A percentile compares a stretch with the other conserved stretches of the same genome.
These are phyloP conservation scores for Ophiosphaerella herpotricha DNA, from an alignment of 2,329 filamentous ascomycete genomes.

Conservation along the genomic window DNA sequence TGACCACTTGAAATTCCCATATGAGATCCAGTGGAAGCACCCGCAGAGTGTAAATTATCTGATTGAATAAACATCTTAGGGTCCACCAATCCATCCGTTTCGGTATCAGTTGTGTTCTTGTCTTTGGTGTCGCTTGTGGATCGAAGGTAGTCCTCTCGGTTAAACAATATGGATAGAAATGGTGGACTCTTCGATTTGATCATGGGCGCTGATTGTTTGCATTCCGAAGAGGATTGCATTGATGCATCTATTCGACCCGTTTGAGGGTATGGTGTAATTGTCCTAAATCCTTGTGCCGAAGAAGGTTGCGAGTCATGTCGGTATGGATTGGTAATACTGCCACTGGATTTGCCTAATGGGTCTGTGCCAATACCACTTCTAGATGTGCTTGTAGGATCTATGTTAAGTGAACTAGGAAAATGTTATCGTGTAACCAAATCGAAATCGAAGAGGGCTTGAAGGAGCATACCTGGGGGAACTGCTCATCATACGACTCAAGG, in stretches of 20 bases:
- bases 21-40: constrained; percentile 8
- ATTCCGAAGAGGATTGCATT: constrained; percentile 6
- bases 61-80: constrained; percentile 14
- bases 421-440: constrained; percentile 15
- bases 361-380: constrained; percentile 19
- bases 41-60: constrained; percentile 1
- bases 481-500: constrained; percentile 7
- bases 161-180: constrained; percentile 23
- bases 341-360: constrained; percentile 7
- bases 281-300: constrained; percentile 11
- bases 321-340: constrained; percentile 5
- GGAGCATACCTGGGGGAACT: constrained; percentile 23
- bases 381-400: constrained; percentile 21
- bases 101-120: constrained; percentile 9
- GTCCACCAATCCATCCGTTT: constrained; percentile 14
- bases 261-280: constrained; percentile 10
- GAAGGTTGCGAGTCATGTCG: constrained; percentile 13
- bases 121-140: constrained; percentile 14
- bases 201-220: constrained; percentile 9
- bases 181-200: not conserved
- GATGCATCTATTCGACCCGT: constrained; percentile 5
- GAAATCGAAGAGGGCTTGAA: constrained; percentile 3
- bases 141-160: constrained; percentile 26
- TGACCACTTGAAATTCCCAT: constrained; percentile 11
- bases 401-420: constrained; percentile 20